Percentiles rank a stretch among this genome's conserved stretches.
These are phyloP conservation scores for Blastocystis sp. DNA, from an alignment of 352 stramenopile species.

Conservation along the genomic window DNA sequence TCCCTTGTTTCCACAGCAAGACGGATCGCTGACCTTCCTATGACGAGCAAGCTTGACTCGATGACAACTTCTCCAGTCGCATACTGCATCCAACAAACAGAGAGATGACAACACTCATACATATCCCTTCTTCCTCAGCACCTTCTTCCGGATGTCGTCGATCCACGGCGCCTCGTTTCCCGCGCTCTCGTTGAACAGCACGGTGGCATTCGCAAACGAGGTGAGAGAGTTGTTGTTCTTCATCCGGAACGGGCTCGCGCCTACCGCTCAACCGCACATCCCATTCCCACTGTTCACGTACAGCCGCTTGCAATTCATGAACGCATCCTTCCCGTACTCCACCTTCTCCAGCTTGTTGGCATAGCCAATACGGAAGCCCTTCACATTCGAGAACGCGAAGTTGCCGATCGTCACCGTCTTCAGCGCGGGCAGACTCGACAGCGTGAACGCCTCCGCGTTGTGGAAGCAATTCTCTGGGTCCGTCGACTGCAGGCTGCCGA, in stretches of 20 bases:
- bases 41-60: conserved; percentile 22
- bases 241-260: not conserved
- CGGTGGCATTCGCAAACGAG: not conserved
- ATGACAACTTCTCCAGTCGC: conserved; percentile 6
- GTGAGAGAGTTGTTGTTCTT: not conserved
- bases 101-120: not conserved
- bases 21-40: not conserved
- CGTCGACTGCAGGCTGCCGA: not conserved
- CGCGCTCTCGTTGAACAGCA: not conserved
- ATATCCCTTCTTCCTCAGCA: not conserved
- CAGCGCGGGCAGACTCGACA: not conserved
- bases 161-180: not conserved
- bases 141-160: not conserved
- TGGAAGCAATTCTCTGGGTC: not conserved
- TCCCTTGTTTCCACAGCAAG: not conserved
- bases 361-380: not conserved
- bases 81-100: conserved; percentile 19
- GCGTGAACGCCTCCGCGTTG: not conserved
- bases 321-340: not conserved
- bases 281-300: not conserved
- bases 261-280: not conserved
- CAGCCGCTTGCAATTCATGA: conserved; percentile 1
- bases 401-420: conserved; percentile 13
- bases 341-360: not conserved
- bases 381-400: not conserved